Conservation (phyloP, 2,329 filamentous ascomycete species). For the Verticillium longisporum region DNA sequence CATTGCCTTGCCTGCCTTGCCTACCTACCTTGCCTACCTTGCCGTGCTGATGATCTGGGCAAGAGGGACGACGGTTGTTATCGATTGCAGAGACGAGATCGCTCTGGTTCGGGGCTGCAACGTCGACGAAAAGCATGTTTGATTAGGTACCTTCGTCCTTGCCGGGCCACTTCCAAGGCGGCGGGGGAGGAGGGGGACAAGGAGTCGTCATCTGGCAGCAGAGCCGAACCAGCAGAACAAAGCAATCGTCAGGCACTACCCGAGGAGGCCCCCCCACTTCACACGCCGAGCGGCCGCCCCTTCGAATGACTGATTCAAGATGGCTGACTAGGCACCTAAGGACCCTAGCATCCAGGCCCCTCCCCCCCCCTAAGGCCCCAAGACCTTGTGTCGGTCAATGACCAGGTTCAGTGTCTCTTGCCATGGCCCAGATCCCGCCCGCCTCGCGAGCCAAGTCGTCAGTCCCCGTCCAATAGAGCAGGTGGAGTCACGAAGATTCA, state of each 20-base stretch:
- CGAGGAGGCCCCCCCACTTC: not conserved
- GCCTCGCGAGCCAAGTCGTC: not conserved
- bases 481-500: not conserved
- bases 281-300: not conserved
- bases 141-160: not conserved
- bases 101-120: too few relatives aligned
- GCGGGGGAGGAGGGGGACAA: too few relatives aligned
- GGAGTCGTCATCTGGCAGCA: not conserved
- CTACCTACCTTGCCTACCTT: too few relatives aligned
- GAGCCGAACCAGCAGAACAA: not conserved
- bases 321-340: not conserved
- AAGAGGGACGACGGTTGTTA: too few relatives aligned
- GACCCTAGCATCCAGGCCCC: too few relatives aligned
- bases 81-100: too few relatives aligned
- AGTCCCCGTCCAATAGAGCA: not conserved
- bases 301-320: not conserved
- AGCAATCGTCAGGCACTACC: not conserved
- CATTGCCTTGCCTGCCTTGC: too few relatives aligned
- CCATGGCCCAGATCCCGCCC: not conserved
- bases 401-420: not conserved
- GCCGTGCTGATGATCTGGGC: too few relatives aligned
- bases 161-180: not conserved
- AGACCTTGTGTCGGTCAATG: too few relatives aligned
- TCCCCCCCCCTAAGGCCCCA: too few relatives aligned
- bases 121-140: not conserved